Evolutionary conservation across 768 basidiomycete genomes (phyloP), one percentile per base, ranked within the genome.

Genomic region (Leccinum subgranulosum): DNA sequence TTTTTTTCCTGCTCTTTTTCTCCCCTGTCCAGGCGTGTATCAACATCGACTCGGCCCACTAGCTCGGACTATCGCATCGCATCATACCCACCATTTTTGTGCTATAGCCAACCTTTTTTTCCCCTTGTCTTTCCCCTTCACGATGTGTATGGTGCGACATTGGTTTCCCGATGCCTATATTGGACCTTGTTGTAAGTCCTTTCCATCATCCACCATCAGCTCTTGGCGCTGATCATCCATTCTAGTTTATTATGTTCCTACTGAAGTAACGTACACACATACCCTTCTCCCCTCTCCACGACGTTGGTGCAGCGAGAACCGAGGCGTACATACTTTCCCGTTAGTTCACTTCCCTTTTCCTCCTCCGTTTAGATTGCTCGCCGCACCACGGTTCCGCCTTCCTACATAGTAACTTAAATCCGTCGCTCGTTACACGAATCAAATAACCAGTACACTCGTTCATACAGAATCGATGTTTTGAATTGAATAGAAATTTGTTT

Each of bases 91-190:
- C 59, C 59, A 55, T 15, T 25, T 59, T 60, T 72, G 68, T 72
- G 61, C 59, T 64, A 64, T 70, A 69, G 46, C 14, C 60, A 56
- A 19, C 29, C 12, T 28, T 47, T 46, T 28, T 28, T 15, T 12
- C 31, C 31, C 31, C 31, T 21, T 54, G 19, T 56, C n/a, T 28
- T 43, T 51, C 7, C 8, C 46, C 46, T 57, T 61, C n/a, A 45
- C 23, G 62, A 65, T 61, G 72, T 73, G 63, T 61, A 72, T 72
- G 70, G 52, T 72, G 72, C 68, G 70, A 66, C 70, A 31, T 48
- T 67, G 69, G 58, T 72, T 68, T 62, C 72, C 70, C 61, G 66
- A 51, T 64, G 62, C 72, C 55, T 60, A 65, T 47, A 53, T 54
- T 63, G 69, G 70, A 58, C 66, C 67, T 57, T 49, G 67, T 61